Percentiles rank a stretch among this genome's conserved stretches.
These are phyloP conservation scores for Populus davidiana DNA, from an alignment of 345 rosid genomes.

Conservation along the genomic window DNA sequence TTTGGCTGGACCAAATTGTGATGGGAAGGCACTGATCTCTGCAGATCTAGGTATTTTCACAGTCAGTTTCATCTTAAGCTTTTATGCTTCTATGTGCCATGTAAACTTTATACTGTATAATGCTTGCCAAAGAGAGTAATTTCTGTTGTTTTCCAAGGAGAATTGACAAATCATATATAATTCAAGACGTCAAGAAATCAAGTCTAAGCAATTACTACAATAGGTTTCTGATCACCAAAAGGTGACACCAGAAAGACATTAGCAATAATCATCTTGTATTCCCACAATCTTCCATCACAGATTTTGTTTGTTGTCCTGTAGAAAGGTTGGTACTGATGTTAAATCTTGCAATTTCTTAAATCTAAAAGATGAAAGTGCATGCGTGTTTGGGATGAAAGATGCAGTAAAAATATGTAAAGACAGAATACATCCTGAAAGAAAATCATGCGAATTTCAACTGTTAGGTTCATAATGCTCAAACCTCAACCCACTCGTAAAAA, in stretches of 20 bases:
- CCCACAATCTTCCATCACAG: background rate
- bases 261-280: background rate
- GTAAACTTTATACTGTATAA: background rate
- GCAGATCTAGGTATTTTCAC: constrained; percentile 68
- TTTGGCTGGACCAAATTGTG: constrained; percentile 86
- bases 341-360: background rate
- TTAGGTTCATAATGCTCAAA: background rate
- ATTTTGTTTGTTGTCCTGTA: no score
- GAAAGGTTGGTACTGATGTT: background rate
- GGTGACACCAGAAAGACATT: background rate
- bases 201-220: background rate
- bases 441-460: background rate
- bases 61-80: constrained; percentile 1
- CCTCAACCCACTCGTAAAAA: background rate
- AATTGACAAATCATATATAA: background rate
- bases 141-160: background rate
- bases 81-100: background rate
- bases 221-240: background rate
- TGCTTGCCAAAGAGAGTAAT: background rate
- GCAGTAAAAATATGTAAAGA: background rate
- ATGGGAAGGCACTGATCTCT: constrained; percentile 78
- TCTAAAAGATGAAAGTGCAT: background rate
- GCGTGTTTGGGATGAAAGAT: background rate
- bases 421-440: background rate
- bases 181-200: background rate